phyloP scores from a whole-genome alignment of 2,329 filamentous ascomycete species.

The Uncinocarpus reesii region DNA sequence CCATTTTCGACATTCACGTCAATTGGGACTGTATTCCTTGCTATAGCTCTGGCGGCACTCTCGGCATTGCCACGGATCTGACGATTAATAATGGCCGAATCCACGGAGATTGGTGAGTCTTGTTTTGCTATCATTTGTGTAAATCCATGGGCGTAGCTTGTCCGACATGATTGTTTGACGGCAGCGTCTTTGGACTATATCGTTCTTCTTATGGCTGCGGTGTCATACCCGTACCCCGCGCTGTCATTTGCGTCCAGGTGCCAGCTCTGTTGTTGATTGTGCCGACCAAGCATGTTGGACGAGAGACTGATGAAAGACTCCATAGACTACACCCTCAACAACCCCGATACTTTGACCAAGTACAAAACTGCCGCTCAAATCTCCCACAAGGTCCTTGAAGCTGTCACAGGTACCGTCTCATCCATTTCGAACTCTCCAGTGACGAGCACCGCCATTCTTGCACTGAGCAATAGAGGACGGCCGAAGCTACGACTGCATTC shows the following conservation, averaged over 20 bases:
- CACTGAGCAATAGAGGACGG: background rate
- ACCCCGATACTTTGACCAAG: conserved; percentile 93
- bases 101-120: conserved; percentile 18
- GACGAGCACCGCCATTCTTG: background rate
- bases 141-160: background rate
- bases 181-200: background rate
- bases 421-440: background rate
- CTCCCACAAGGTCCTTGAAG: conserved; percentile 87
- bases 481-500: background rate
- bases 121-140: background rate
- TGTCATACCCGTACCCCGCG: no score
- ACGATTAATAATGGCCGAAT: conserved; percentile 17
- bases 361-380: conserved; percentile 96
- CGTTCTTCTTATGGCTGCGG: no score
- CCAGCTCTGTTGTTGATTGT: background rate
- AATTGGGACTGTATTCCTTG: background rate
- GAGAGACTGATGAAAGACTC: background rate
- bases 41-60: conserved; percentile 8
- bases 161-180: background rate
- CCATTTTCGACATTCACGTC: background rate
- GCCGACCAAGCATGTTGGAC: background rate
- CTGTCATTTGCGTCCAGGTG: background rate
- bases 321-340: conserved; percentile 76
- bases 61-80: background rate
- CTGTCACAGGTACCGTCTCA: conserved; percentile 51